phyloP scores from a whole-genome alignment of 1,284 basidiomycete genomes.

The Malassezia restricta region DNA sequence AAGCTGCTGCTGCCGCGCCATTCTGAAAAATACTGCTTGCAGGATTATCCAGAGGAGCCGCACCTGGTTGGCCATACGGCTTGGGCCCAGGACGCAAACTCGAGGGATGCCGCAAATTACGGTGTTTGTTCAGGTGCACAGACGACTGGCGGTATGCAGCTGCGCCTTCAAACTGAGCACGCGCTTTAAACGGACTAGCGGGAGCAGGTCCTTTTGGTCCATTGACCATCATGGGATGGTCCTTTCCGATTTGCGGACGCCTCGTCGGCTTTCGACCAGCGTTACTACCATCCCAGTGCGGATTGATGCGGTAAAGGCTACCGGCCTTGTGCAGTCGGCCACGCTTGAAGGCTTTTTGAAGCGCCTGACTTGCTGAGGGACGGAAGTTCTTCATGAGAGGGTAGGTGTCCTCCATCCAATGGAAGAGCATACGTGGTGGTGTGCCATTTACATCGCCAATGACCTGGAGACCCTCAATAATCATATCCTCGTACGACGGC shows the following conservation, averaged over 20 bases:
- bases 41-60: constrained; percentile 30
- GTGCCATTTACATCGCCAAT: constrained; percentile 24
- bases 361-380: constrained; percentile 39
- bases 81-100: constrained; percentile 22
- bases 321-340: constrained; percentile 39
- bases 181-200: constrained; percentile 28
- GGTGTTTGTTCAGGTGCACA: constrained; percentile 8
- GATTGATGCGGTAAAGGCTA: constrained; percentile 38
- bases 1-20: constrained; percentile 24
- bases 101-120: constrained; percentile 6
- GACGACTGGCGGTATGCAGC: constrained; percentile 28
- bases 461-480: constrained; percentile 30
- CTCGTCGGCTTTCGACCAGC: constrained; percentile 28
- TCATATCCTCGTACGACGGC: constrained; percentile 40
- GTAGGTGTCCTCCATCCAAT: constrained; percentile 39
- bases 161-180: constrained; percentile 15
- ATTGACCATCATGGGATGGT: constrained; percentile 34
- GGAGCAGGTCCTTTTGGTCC: constrained; percentile 32
- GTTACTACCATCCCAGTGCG: constrained; percentile 29
- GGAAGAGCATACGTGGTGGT: constrained; percentile 31
- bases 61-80: constrained; percentile 33
- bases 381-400: constrained; percentile 42
- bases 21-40: constrained; percentile 38
- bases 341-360: constrained; percentile 41
- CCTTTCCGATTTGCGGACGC: constrained; percentile 27